These are phyloP conservation scores for Cenococcum geophilum DNA, from an alignment of 495 filamentous ascomycete species.

Conservation along the genomic window DNA sequence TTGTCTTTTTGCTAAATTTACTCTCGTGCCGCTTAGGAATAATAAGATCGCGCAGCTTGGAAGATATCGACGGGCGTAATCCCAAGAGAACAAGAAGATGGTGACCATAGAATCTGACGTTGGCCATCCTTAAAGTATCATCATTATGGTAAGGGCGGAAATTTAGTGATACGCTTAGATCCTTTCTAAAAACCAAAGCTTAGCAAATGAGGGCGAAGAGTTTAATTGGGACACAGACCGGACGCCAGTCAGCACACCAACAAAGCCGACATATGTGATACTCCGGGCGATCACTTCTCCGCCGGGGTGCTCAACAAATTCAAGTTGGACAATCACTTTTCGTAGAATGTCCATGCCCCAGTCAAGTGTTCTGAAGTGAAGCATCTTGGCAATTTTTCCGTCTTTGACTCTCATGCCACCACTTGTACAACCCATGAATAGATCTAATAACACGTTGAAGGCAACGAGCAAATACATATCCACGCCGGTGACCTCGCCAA, in stretches of 20 bases:
- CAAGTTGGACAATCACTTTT: slow-evolving; percentile 51
- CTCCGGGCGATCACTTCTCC: slow-evolving; percentile 48
- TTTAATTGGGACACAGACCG: slow-evolving; percentile 26
- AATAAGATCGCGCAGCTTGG: slow-evolving; percentile 45
- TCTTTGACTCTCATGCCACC: slow-evolving; percentile 44
- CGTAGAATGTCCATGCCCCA: slow-evolving; percentile 61
- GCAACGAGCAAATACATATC: slow-evolving; percentile 55
- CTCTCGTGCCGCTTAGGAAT: slow-evolving; percentile 29
- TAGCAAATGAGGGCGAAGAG: not conserved
- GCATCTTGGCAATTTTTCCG: slow-evolving; percentile 38
- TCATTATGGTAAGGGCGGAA: slow-evolving; percentile 53
- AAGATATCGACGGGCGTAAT: slow-evolving; percentile 50
- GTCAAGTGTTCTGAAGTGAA: slow-evolving; percentile 63
- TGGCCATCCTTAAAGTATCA: slow-evolving; percentile 32
- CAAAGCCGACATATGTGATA: slow-evolving; percentile 59
- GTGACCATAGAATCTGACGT: slow-evolving; percentile 45
- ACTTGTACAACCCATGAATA: slow-evolving; percentile 61
- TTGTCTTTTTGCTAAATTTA: slow-evolving; percentile 27
- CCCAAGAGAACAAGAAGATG: slow-evolving; percentile 54
- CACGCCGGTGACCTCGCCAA: slow-evolving; percentile 48
- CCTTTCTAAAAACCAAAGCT: slow-evolving; percentile 25
- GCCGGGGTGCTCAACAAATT: slow-evolving; percentile 43
- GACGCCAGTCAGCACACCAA: slow-evolving; percentile 58
- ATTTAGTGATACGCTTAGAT: slow-evolving; percentile 58
- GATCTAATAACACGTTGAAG: slow-evolving; percentile 57